phyloP scores from a whole-genome alignment of 164 flowering plant genomes.

The Piper longum region DNA sequence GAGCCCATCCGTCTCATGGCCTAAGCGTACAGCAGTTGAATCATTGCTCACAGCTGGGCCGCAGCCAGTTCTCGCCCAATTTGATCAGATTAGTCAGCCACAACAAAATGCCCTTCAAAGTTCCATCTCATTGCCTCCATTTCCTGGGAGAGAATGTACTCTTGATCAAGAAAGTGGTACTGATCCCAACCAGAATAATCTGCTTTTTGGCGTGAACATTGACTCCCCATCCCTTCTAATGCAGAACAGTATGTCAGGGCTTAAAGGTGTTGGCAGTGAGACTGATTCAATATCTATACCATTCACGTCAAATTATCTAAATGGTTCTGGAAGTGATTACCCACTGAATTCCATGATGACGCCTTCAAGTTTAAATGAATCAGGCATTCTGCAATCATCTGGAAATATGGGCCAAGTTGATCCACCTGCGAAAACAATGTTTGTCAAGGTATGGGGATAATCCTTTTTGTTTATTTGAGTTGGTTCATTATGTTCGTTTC shows the following conservation, averaged over 20 bases:
- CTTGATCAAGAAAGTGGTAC: constrained; percentile 44
- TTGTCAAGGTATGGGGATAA: constrained; percentile 55
- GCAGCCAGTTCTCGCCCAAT: constrained; percentile 33
- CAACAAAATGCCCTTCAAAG: constrained; percentile 30
- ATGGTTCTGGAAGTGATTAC: constrained; percentile 37
- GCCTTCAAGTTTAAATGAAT: constrained; percentile 65
- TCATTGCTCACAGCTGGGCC: constrained; percentile 36
- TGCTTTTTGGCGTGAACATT: constrained; percentile 74
- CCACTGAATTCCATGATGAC: constrained; percentile 46
- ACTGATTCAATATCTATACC: constrained; percentile 44
- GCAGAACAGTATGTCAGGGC: constrained; percentile 55
- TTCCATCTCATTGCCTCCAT: constrained; percentile 59
- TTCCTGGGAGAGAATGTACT: constrained; percentile 75
- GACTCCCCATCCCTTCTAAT: constrained; percentile 60
- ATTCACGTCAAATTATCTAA: constrained; percentile 45
- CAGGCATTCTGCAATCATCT: constrained; percentile 66
- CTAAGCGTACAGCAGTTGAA: constrained; percentile 56
- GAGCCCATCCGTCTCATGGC: constrained; percentile 38
- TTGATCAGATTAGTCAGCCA: constrained; percentile 43
- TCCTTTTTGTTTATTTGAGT: not conserved
- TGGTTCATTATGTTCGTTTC: not conserved
- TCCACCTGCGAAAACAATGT: constrained; percentile 45
- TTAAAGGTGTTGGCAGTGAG: constrained; percentile 42
- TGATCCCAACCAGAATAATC: constrained; percentile 51
- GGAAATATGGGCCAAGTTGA: constrained; percentile 60